Base-by-base conservation (phyloP, 768 basidiomycete species). In the Ephemerocybe angulata region DNA sequence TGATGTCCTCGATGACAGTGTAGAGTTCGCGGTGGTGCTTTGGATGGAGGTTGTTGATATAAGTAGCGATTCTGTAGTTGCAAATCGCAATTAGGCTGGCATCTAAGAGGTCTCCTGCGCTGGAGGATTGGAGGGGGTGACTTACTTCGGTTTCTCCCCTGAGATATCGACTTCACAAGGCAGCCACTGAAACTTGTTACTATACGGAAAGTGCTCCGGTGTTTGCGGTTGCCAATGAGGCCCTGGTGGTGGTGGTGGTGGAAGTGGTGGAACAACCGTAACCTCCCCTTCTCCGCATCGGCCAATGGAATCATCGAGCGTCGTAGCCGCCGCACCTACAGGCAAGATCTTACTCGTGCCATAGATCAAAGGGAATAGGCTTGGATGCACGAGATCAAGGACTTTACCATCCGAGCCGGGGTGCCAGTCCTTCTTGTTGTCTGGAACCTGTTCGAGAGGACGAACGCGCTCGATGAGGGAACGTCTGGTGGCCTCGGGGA, bases 301-400 rank as follows among this genome's bases (percentile, higher is more conserved):
- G 12, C 31, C 42, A 11, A 63, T 46, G 28, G 50, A 59, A 29
- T 61, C 49, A 4, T 60, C 58, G 11, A 63, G 54, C 19, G 41
- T 50, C 15, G 49, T 40, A 24, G 21, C 46, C 10, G 10, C 19
- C 28, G 30, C 28, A 13, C 52, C 46, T 13, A 41, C 44, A 7
- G 29, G 37, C n/a, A 63, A 48, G 21, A 63, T 55, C 15, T 53
- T 52, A 1, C 68, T 70, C 24, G 60, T 61, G 10, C 65, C 70
- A 53, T 74, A 74, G 8, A 70, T 61, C 0, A 76, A 46, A 22
- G 66, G 67, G 58, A 67, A 77, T 1, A 77, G 67, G 4, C 76
- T 71, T 37, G 77, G 76, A 53, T 78, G 76, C 2, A 77, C 72
- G 40, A 78, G 67, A 54, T 78, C 75, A 19, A 78, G 71, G 0